phyloP scores from a whole-genome alignment of 805 yeast genomes.

The Candida loeiensis region DNA sequence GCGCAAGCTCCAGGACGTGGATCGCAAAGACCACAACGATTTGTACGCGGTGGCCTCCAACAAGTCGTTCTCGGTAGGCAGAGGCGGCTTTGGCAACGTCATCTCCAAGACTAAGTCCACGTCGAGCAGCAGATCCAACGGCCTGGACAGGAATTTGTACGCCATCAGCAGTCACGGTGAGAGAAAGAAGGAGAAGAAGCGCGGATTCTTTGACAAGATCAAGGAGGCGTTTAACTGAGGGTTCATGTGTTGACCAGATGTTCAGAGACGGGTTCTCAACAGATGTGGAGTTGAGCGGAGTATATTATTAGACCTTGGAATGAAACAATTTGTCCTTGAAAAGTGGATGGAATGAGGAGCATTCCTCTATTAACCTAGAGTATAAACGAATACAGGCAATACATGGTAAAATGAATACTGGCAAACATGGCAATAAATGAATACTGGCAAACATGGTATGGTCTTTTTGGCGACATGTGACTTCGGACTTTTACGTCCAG shows the following conservation, averaged over 20 bases:
- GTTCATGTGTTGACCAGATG: background rate
- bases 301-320: no score
- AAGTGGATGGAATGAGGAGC: no score
- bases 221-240: constrained; percentile 34
- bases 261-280: no score
- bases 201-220: constrained; percentile 43
- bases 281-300: no score
- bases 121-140: constrained; percentile 16
- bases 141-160: constrained; percentile 22
- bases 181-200: constrained; percentile 21
- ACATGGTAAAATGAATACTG: no score
- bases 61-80: constrained; percentile 50
- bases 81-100: constrained; percentile 67
- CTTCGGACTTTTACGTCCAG: no score
- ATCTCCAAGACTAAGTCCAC: constrained; percentile 32
- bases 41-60: constrained; percentile 44
- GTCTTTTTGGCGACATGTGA: no score
- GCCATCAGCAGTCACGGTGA: constrained; percentile 36
- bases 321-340: no score
- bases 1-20: constrained; percentile 66
- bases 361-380: no score
- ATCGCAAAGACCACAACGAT: constrained; percentile 31
- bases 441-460: no score
- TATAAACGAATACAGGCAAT: no score
- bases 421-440: no score